Evolutionary conservation across 208 protist species (phyloP).

Genomic region (Herpetomonas tarakana): DNA sequence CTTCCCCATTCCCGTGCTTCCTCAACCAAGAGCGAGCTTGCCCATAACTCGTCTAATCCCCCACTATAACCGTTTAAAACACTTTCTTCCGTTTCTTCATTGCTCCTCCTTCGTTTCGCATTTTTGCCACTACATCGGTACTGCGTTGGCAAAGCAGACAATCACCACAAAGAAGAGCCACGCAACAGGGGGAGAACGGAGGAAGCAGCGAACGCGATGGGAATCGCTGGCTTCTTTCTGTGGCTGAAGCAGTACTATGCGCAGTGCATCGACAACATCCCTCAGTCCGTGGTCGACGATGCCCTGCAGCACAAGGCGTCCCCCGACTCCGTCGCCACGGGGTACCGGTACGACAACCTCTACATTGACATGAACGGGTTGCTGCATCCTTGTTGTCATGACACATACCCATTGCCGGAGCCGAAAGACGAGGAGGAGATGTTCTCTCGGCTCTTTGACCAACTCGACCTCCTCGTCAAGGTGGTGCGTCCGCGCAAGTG

Average conservation of each 20-base stretch:
- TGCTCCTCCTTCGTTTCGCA: not conserved
- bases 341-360: slow-evolving; percentile 94
- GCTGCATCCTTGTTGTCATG: slow-evolving; percentile 99
- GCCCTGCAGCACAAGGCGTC: slow-evolving; percentile 32
- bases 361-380: slow-evolving; percentile 99
- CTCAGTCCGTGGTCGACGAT: slow-evolving; percentile 58
- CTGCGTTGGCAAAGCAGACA: no score
- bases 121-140: not conserved
- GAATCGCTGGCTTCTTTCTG: slow-evolving; percentile 89
- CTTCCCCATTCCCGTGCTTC: no score
- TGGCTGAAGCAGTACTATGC: slow-evolving; percentile 86
- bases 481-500: slow-evolving; percentile 97
- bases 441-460: slow-evolving; percentile 94
- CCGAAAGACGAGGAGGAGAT: slow-evolving; percentile 91
- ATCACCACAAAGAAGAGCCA: no score
- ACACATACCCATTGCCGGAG: slow-evolving; percentile 85
- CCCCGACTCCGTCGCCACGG: slow-evolving; percentile 3
- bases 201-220: no score
- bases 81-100: no score
- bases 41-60: no score
- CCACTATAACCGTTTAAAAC: no score
- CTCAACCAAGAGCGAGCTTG: no score
- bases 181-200: no score
- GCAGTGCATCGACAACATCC: slow-evolving; percentile 81
- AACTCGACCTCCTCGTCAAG: slow-evolving; percentile 97